Evolutionary conservation across 140 eudicot genomes (phyloP), one percentile per base, ranked within the genome.

Genomic region (Anethum foeniculum): DNA sequence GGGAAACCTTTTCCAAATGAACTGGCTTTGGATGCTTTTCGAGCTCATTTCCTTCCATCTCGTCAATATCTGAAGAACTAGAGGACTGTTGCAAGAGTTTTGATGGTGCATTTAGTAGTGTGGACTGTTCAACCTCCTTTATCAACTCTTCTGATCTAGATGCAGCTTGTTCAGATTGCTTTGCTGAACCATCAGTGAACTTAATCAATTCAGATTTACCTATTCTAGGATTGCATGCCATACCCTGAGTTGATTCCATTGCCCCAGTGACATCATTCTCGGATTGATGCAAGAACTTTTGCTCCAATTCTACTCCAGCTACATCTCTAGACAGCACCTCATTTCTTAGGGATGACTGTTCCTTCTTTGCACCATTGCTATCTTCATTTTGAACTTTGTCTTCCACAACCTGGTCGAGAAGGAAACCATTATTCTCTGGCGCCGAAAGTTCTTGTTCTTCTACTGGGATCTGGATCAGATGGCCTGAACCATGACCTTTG

Each of bases 21-120:
- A 73, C 58, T 0, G 84, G 86, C 15, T 77, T 51, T 51, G 19
- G 72, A 79, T 51, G 52, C 41, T 71, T 82, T 81, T 87, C 75
- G 19, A 52, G 75, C 78, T 69, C 84, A 34, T 69, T 83, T 36
- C 36, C 86, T 60, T 80, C 90, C 71, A 60, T 69, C 79, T 86
- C 86, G 30, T 49, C 79, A 27, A 81, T 73, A n/a, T 65, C 76
- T 67, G 56, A 81, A 19, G 84, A 75, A 58, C 71, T 79, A 23
- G 77, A 75, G 64, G 67, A 77, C 48, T 82, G 81, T 43, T 51
- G 81, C 56, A 68, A 76, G 36, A 76, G 18, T 72, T 77, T 86
- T 75, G 41, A 77, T 62, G 73, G 16, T 46, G 68, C 28, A 27
- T n/a, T 32, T 83, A 77, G 23, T 81, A 25, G 78, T 6, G 44